Evolutionary conservation across 176 grass and related monocot genomes (phyloP), one percentile per base, ranked within the genome.

Genomic region (Triticum turgidum): DNA sequence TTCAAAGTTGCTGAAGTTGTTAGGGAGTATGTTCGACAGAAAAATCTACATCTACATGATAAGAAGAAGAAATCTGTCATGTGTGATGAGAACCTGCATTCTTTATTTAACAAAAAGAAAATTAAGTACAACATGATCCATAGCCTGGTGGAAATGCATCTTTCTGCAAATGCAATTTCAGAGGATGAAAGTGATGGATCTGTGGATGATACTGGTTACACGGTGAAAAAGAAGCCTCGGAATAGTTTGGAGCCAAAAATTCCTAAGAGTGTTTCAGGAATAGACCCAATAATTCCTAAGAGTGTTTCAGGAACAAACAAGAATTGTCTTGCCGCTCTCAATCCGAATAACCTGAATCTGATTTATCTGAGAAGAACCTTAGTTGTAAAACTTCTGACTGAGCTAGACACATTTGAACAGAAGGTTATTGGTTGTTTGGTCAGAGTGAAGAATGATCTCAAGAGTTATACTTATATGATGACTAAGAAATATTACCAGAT

Each of bases 371-470:
- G 81, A 66, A 91, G 66, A 88, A 81, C 86, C 51, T 89, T 98
- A 80, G 65, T 96, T 83, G 12, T 85, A 30, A 47, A 80, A 78
- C 86, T 98, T 88, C 68, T 96, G 66, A 92, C 87, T 71, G 45
- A 90, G 22, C 88, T 64, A 37, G 86, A 92, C 39, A 92, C 76
- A 70, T 98, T 98, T 89, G 82, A 94, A 83, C 39, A 79, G 34
- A 98, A 98, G 91, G 72, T 98, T 44, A 68, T 80, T 69, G 93
- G 96, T 3, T 96, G 93, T 78, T 94, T 96, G 41, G 92, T 98
- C 69, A 92, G 93, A 83, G 59, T 96, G 33, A 98, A 78, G 64
- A 73, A 72, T 82, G 54, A 82, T 54, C 5, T 7, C 8, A 84
- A 71, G 65, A 47, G 63, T 58, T 80, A 85, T 25, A 4, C 3